Evolutionary conservation across 805 yeast species (phyloP).

Genomic region (Clavispora fructus): DNA sequence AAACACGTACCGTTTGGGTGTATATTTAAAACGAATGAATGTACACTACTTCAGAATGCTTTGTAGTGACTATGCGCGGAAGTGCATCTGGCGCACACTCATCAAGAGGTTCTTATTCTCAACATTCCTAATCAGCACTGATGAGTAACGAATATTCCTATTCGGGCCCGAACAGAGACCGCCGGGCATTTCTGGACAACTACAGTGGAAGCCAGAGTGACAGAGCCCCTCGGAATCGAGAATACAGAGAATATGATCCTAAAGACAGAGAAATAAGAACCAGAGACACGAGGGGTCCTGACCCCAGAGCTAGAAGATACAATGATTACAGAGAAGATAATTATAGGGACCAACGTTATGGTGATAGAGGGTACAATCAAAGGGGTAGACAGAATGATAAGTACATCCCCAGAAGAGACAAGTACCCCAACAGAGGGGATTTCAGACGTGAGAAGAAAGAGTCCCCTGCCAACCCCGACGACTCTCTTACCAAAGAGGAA

Average conservation of each 20-base stretch:
- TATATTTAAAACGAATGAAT: background rate
- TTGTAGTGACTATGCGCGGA: background rate
- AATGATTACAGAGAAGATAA: conserved; percentile 15
- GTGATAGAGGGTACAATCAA: conserved; percentile 2
- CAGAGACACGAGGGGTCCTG: conserved; percentile 12
- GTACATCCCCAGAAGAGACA: conserved; percentile 2
- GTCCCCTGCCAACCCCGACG: conserved; percentile 8
- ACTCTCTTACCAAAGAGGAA: conserved; percentile 16
- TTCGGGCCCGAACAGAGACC: background rate
- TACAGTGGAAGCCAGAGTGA: background rate
- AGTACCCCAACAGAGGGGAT: background rate
- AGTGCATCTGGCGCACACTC: background rate
- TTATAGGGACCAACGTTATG: background rate
- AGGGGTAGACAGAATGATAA: background rate
- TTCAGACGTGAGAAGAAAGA: background rate
- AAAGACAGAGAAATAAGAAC: conserved; percentile 4
- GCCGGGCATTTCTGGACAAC: background rate
- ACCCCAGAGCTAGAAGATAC: conserved; percentile 8
- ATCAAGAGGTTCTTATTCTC: background rate
- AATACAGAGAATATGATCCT: background rate
- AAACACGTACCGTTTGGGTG: background rate
- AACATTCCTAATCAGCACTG: background rate
- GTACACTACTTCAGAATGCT: background rate
- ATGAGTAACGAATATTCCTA: background rate
- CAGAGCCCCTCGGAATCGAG: background rate